phyloP scores from a whole-genome alignment of 768 basidiomycete species.

The Suillus subluteus region DNA sequence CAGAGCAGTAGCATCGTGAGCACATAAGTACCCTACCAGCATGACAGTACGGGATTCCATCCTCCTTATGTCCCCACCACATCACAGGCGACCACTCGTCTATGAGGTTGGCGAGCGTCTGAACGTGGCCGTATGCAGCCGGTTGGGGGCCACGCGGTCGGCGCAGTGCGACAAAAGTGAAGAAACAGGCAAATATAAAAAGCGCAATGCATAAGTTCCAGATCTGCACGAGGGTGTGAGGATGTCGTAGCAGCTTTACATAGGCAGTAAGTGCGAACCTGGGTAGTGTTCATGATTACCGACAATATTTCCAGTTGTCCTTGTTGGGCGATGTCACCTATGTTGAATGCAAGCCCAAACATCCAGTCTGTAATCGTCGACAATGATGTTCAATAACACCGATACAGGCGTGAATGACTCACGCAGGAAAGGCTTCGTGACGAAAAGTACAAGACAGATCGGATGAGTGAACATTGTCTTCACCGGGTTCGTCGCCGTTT shows the following conservation, averaged over 20 bases:
- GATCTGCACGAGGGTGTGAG: slow-evolving; percentile 19
- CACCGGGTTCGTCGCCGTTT: neutral
- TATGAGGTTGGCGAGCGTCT: neutral
- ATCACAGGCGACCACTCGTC: neutral
- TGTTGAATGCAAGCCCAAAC: slow-evolving; percentile 31
- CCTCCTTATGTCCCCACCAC: neutral
- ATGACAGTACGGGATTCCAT: neutral
- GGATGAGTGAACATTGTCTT: too few relatives aligned
- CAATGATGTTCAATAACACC: neutral
- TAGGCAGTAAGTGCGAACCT: slow-evolving; percentile 18
- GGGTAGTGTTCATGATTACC: slow-evolving; percentile 28
- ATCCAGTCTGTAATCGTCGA: slow-evolving; percentile 29
- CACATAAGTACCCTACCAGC: neutral
- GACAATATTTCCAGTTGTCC: too few relatives aligned
- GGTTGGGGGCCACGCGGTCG: neutral
- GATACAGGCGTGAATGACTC: slow-evolving; percentile 10
- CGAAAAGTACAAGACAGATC: too few relatives aligned
- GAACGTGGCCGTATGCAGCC: neutral
- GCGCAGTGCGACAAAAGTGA: neutral
- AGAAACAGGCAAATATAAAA: neutral
- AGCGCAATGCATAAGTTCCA: slow-evolving; percentile 23
- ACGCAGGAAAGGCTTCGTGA: slow-evolving; percentile 31
- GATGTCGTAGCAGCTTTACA: neutral
- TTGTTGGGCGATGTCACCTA: neutral
- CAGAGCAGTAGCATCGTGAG: neutral